Conservation (phyloP, 306 rosid genomes). For the Quercus alba region DNA sequence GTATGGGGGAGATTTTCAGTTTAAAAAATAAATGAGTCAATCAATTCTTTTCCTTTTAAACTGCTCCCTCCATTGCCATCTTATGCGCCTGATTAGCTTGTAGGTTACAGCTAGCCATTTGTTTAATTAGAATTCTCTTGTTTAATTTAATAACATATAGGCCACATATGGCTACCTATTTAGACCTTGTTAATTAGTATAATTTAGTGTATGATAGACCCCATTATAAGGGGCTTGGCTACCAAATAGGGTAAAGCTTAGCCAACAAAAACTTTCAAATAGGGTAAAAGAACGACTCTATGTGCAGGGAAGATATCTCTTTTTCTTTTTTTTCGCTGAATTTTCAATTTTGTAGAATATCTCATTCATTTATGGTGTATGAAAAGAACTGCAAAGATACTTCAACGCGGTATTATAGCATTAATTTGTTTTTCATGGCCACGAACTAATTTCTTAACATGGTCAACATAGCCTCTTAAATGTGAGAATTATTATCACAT, state of each 20-base stretch:
- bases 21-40: constrained; percentile 28
- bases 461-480: background rate
- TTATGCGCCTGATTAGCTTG: constrained; percentile 13
- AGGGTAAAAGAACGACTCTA: constrained; percentile 29
- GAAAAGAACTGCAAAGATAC: constrained; percentile 18
- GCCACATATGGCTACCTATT: background rate
- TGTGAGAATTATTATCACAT: constrained; percentile 33
- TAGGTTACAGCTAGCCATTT: constrained; percentile 21
- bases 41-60: constrained; percentile 54
- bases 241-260: constrained; percentile 11
- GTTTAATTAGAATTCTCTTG: constrained; percentile 26
- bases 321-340: too few species aligned
- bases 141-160: constrained; percentile 22
- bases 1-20: constrained; percentile 36
- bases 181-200: background rate
- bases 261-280: constrained; percentile 14
- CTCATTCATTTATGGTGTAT: background rate
- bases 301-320: background rate
- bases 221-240: background rate
- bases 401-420: constrained; percentile 21
- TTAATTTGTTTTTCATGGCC: constrained; percentile 1
- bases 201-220: background rate
- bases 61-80: constrained; percentile 36
- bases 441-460: background rate
- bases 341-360: background rate